phyloP scores from a whole-genome alignment of 2,329 filamentous ascomycete species.

The Verticillium nubilum region DNA sequence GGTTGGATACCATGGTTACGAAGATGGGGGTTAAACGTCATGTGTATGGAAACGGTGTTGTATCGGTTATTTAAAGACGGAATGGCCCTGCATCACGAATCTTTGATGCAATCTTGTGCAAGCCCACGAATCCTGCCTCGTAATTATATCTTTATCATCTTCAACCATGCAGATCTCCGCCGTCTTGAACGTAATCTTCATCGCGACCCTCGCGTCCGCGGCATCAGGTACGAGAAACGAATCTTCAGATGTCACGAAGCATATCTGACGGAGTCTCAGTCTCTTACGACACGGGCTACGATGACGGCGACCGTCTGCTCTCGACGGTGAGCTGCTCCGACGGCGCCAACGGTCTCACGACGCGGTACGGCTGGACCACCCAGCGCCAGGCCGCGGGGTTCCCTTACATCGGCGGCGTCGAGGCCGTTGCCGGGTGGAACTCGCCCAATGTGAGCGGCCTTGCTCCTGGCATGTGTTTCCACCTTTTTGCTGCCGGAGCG shows the following conservation, averaged over 20 bases:
- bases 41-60: too few relatives aligned
- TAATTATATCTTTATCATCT: too few relatives aligned
- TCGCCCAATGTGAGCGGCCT: constrained; percentile 28
- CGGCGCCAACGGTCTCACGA: constrained; percentile 60
- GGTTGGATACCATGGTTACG: too few relatives aligned
- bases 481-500: not conserved
- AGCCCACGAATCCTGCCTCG: not conserved
- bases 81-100: too few relatives aligned
- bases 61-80: too few relatives aligned
- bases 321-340: constrained; percentile 60
- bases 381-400: constrained; percentile 46
- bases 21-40: too few relatives aligned
- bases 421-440: constrained; percentile 51
- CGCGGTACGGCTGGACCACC: constrained; percentile 52
- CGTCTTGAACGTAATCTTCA: constrained; percentile 31
- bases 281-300: constrained; percentile 69
- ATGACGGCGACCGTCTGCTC: constrained; percentile 51
- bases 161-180: constrained; percentile 38
- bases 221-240: constrained; percentile 16
- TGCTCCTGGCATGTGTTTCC: not conserved
- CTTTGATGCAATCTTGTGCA: too few relatives aligned
- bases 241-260: not conserved
- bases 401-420: constrained; percentile 50
- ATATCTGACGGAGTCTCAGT: constrained; percentile 31
- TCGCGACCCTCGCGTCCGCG: constrained; percentile 30